phyloP scores from a whole-genome alignment of 2,329 filamentous ascomycete genomes.

The Grosmannia huntii region DNA sequence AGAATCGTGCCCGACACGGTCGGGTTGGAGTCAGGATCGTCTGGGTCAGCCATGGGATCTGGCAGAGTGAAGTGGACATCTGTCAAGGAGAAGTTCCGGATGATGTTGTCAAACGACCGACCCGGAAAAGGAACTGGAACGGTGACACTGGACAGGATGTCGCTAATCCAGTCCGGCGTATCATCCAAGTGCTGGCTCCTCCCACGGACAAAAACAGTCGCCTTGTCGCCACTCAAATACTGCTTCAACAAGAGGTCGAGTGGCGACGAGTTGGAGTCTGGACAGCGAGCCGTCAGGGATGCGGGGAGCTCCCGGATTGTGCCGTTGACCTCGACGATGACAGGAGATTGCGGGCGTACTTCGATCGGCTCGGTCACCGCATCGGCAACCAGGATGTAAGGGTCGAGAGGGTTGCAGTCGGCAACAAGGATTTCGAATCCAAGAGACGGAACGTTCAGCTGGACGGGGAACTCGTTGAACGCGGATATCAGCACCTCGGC shows the following conservation, averaged over 20 bases:
- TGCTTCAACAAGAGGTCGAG: constrained; percentile 68
- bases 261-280: constrained; percentile 65
- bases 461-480: constrained; percentile 66
- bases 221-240: constrained; percentile 69
- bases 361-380: constrained; percentile 55
- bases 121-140: constrained; percentile 78
- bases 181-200: constrained; percentile 51
- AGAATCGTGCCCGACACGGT: constrained; percentile 73
- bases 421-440: constrained; percentile 77
- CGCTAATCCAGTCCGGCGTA: constrained; percentile 71
- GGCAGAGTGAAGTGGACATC: constrained; percentile 81
- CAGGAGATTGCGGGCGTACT: constrained; percentile 53
- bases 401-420: constrained; percentile 59
- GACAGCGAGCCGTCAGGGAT: constrained; percentile 59
- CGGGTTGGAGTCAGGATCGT: constrained; percentile 58
- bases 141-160: constrained; percentile 69
- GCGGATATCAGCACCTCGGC: constrained; percentile 65
- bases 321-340: constrained; percentile 58
- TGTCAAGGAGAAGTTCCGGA: constrained; percentile 76
- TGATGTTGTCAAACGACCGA: constrained; percentile 64
- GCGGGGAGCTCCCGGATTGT: constrained; percentile 62
- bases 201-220: constrained; percentile 73
- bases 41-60: constrained; percentile 64
- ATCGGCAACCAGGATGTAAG: constrained; percentile 66
- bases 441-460: constrained; percentile 64